phyloP scores from a whole-genome alignment of 2,329 filamentous ascomycete species.

The Penicillium oxalicum region DNA sequence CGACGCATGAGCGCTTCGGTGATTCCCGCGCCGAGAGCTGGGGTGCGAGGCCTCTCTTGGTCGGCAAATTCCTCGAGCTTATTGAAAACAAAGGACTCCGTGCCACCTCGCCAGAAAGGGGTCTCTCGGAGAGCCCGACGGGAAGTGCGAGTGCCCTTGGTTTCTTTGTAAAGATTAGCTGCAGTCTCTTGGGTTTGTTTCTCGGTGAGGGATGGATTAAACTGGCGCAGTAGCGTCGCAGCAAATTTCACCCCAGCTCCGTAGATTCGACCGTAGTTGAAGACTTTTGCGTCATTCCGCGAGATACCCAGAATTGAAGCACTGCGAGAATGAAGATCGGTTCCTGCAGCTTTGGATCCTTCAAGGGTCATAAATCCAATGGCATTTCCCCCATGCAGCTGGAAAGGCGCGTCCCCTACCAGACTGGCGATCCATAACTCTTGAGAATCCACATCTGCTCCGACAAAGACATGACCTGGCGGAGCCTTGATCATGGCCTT shows the following conservation, averaged over 20 bases:
- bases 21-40: slow-evolving; percentile 88
- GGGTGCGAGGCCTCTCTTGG: slow-evolving; percentile 82
- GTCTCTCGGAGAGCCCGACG: slow-evolving; percentile 65
- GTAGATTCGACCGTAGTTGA: slow-evolving; percentile 98
- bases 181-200: slow-evolving; percentile 70
- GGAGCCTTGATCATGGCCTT: slow-evolving; percentile 96
- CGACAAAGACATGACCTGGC: slow-evolving; percentile 85
- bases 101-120: slow-evolving; percentile 90
- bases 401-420: slow-evolving; percentile 89
- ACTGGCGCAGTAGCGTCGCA: slow-evolving; percentile 80
- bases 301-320: slow-evolving; percentile 89
- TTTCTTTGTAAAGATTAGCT: slow-evolving; percentile 74
- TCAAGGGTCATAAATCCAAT: slow-evolving; percentile 99
- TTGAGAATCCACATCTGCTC: slow-evolving; percentile 94
- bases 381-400: slow-evolving; percentile 90
- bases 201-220: slow-evolving; percentile 80
- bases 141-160: slow-evolving; percentile 81
- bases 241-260: slow-evolving; percentile 96
- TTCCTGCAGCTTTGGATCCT: slow-evolving; percentile 88
- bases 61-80: slow-evolving; percentile 96
- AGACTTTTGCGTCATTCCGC: slow-evolving; percentile 91
- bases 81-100: slow-evolving; percentile 97
- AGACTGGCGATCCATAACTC: slow-evolving; percentile 98
- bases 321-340: slow-evolving; percentile 89
- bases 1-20: slow-evolving; percentile 89